Evolutionary conservation across 371 early-diverging fungal species (phyloP), one percentile per base, ranked within the genome.

Genomic region (Apophysomyces variabilis): DNA sequence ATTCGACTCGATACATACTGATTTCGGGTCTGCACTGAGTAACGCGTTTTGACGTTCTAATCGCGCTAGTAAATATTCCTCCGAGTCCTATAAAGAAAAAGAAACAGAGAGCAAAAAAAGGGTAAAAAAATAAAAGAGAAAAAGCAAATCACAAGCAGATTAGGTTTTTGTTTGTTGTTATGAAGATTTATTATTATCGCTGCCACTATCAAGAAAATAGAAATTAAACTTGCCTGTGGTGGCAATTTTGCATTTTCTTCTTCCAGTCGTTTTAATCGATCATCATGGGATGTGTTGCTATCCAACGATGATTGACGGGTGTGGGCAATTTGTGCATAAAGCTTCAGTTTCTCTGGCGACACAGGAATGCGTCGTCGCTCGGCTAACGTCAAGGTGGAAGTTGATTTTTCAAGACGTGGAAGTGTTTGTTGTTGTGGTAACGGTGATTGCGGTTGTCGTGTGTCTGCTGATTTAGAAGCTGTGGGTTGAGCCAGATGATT

Each of bases 41-140:
- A 86, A 66, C 4, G 82, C 83, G 68, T 86, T 87, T 70, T 87
- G 88, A 64, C 82, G 76, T 64, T 88, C 88, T 26, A 88, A 60
- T 13, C 79, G 82, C 37, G 86, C 84, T 60, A 88, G 63, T 62
- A 88, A 62, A 65, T 83, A 85, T 16, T 84, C 80, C 44, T 83
- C 86, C 13, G 85, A 82, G 54, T 82, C 84, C 86, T 87, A 69
- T 26, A n/a, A 57, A 43, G 16, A 58, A 63, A 60, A 18, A 54
- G 57, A 43, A 16, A n/a, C 21, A 11, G 21, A 41, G 60, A 11
- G 13, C 16, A 13, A 45, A 46, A 62, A 32, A 62, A 26, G 18
- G 18, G 18, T 18, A 18, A 18, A 26, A 26, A 26, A 26, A 3
- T 26, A 1, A 26, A 26, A 26, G 3, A 26, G 3, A 26, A 26